Base-by-base conservation (phyloP, 306 rosid genomes). In the Castanea sativa region DNA sequence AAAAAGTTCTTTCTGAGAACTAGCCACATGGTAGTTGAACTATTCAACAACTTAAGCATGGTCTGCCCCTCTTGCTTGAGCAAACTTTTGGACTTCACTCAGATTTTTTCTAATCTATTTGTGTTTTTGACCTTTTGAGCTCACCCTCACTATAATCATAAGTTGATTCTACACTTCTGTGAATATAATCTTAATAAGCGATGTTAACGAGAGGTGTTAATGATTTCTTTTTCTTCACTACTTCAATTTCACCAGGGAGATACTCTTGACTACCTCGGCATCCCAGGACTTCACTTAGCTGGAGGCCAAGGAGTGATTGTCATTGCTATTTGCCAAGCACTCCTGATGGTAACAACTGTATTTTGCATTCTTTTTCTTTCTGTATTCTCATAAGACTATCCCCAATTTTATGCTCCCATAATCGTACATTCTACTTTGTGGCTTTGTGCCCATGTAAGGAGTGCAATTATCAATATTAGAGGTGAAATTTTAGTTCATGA, bases 291-390 rank as follows among this genome's bases (percentile, higher is more conserved):
- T 72, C 99, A 94, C 77, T 63, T 94, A 71, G 99, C 99, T 73
- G 99, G 99, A 88, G 87, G 97, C 86, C 99, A 92, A 86, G 98
- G 98, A 73, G 93, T 94, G 78, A 73, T 87, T 60, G 97, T 94
- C 83, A 92, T 94, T 82, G 98, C 98, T 69, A 83, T 94, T 75
- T 94, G 98, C 88, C 98, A 94, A 86, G 92, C 81, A 74, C 90
- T 94, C 57, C 90, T 92, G 76, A 94, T 94, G 99, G 99, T 94
- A 85, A 80, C 41, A 76, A 83, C 74, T 76, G 32, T 76, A 60
- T 49, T 20, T 51, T 27, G 20, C 49, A 25, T 78, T 29, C 13
- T 58, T 75, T 79, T 70, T 35, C 69, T 73, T 57, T 58, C 7
- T 65, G 65, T 64, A 27, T 35, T 74, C 49, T 79, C 76, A 58